Percentiles rank a stretch among this genome's conserved stretches.
Evolutionary conservation across 257 asterid species (phyloP).

Genomic region (Nicotiana sylvestris): DNA sequence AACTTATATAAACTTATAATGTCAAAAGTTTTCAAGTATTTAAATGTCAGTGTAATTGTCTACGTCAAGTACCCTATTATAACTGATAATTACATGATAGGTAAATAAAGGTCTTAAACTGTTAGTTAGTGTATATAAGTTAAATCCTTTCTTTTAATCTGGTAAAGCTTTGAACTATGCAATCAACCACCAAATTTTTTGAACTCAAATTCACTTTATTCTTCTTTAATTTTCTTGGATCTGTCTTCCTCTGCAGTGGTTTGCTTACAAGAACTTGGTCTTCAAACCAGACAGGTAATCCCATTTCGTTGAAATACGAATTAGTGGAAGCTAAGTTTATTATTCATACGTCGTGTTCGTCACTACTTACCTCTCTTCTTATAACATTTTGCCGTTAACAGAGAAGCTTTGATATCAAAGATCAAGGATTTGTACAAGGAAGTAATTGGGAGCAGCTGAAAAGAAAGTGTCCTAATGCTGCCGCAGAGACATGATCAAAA

Average conservation of each 20-base stretch:
- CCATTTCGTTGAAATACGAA: neutral
- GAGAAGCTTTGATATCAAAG: conserved; percentile 70
- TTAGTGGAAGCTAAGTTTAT: neutral
- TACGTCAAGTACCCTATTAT: neutral
- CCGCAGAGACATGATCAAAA: conserved; percentile 3
- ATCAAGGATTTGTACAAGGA: conserved; percentile 52
- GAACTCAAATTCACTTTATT: neutral
- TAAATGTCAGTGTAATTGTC: neutral
- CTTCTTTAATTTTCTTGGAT: neutral
- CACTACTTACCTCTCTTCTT: neutral
- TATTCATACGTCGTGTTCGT: neutral
- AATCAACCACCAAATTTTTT: neutral
- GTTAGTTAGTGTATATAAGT: neutral
- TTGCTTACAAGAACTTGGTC: conserved; percentile 67
- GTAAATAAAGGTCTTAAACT: neutral
- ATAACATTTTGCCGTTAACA: conserved; percentile 27
- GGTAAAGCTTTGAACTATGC: neutral
- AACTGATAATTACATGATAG: neutral
- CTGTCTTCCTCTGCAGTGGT: conserved; percentile 53
- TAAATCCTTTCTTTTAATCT: conserved; percentile 1
- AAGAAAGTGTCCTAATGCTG: neutral
- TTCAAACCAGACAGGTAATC: conserved; percentile 62
- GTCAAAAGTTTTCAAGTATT: neutral
- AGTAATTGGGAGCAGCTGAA: conserved; percentile 59
- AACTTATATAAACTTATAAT: too few relatives aligned